Evolutionary conservation across 495 filamentous ascomycete species (phyloP).

Genomic region (Talaromyces stipitatus): DNA sequence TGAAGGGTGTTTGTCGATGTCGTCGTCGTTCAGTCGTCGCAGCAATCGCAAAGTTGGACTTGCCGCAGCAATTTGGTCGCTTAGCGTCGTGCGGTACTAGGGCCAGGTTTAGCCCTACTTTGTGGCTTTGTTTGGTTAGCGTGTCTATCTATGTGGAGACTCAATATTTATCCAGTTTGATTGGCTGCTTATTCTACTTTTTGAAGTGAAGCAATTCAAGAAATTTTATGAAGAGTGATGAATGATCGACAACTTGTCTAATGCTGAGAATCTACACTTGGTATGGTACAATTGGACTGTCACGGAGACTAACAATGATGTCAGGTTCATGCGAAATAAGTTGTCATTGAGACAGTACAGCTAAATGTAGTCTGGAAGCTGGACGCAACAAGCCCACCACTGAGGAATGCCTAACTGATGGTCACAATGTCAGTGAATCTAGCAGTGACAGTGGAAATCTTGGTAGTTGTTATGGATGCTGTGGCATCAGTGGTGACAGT

Average conservation of each 20-base stretch:
- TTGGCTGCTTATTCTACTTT: not conserved
- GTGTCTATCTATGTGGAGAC: too few relatives aligned
- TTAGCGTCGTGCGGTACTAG: constrained; percentile 5
- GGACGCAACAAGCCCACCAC: not conserved
- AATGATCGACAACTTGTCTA: too few relatives aligned
- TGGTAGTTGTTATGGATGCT: not conserved
- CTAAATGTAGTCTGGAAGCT: not conserved
- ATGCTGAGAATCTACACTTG: too few relatives aligned
- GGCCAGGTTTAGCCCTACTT: constrained; percentile 5
- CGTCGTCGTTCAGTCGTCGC: constrained; percentile 29
- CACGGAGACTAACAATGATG: not conserved
- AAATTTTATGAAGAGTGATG: too few relatives aligned
- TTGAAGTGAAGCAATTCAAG: too few relatives aligned
- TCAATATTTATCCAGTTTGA: not conserved
- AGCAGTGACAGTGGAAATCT: not conserved
- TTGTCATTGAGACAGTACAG: not conserved
- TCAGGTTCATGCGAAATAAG: not conserved
- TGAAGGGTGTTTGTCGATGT: constrained; percentile 40
- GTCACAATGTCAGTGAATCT: not conserved
- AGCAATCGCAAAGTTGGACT: constrained; percentile 5
- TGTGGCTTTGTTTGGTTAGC: not conserved
- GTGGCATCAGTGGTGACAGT: not conserved
- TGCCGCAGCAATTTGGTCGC: constrained; percentile 1
- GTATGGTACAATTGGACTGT: too few relatives aligned
- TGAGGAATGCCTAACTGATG: not conserved